Base-by-base conservation (phyloP, 2,329 filamentous ascomycete species). In the Pseudocercospora crystallina region DNA sequence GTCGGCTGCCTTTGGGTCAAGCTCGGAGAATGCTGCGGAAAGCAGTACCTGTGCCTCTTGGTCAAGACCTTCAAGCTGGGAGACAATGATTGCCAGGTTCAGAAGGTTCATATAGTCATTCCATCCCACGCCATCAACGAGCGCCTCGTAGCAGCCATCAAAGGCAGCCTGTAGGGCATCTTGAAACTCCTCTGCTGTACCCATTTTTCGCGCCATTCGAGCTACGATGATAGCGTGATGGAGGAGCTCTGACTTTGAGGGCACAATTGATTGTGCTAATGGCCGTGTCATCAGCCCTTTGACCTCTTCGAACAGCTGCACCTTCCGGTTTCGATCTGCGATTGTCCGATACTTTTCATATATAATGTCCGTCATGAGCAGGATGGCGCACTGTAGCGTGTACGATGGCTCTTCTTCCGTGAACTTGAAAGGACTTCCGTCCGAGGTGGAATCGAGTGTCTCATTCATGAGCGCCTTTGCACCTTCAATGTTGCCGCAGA, bases 61-160 rank as follows among this genome's bases (percentile, higher is more conserved):
- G 29, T 47, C 44, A 14, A 47, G 14, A 34, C 44, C 36, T 13
- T 47, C 36, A 17, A 47, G 44, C 12, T 47, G 44, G 11, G 30
- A 32, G 15, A 47, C 35, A 2, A 47, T 41, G 10, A 13, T 47
- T 4, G 44, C 36, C 35, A 47, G 32, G 8, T 47, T 47, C n/a
- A 47, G 39, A 13, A 47, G 2, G 31, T 47, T 47, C 29, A 47
- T 26, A 29, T 37, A 47, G 15, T 47, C 44, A 33, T 47, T 47
- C 44, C 44, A 47, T 17, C 44, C 44, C 13, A 47, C 30, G 8
- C 40, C 17, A 7, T 47, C 44, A 29, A 47, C 31, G 2, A 47
- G 44, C 3, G 44, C 44, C 13, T 47, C 44, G 31, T 47, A 47
- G 31, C 44, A 47, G 26, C 35, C 44, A 41, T 47, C 44, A 14